phyloP scores from a whole-genome alignment of 129 eudicot species.

The Pseudognaphalium luteoalbum region DNA sequence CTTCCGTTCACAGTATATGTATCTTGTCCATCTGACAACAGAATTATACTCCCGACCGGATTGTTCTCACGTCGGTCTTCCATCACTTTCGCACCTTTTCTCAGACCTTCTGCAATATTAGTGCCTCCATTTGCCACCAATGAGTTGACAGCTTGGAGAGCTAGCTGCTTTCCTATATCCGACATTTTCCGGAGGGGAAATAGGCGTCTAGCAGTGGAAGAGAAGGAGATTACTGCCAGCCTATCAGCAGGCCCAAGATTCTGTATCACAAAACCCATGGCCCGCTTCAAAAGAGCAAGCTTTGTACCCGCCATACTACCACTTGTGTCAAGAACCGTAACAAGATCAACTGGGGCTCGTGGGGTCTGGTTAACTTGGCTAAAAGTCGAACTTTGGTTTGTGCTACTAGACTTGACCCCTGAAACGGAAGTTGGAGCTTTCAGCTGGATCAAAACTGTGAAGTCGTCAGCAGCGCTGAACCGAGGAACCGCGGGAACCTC shows the following conservation, averaged over 20 bases:
- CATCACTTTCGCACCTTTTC: conserved; percentile 73
- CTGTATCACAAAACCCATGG: conserved; percentile 89
- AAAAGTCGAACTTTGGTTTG: conserved; percentile 33
- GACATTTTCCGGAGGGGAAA: conserved; percentile 81
- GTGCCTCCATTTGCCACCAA: conserved; percentile 83
- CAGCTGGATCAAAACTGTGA: conserved; percentile 61
- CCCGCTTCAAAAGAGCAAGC: conserved; percentile 79
- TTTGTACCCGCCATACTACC: conserved; percentile 98
- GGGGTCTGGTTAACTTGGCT: conserved; percentile 51
- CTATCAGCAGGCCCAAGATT: conserved; percentile 84
- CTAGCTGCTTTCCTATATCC: conserved; percentile 65
- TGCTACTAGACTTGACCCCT: conserved; percentile 37
- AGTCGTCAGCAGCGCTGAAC: conserved; percentile 38
- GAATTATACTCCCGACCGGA: conserved; percentile 81
- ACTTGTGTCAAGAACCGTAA: conserved; percentile 87
- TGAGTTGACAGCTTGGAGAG: conserved; percentile 75
- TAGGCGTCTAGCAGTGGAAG: conserved; percentile 84
- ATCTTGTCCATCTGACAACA: conserved; percentile 89
- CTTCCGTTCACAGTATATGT: conserved; percentile 54
- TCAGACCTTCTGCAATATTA: conserved; percentile 85
- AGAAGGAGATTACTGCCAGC: conserved; percentile 79
- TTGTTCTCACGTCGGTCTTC: conserved; percentile 84
- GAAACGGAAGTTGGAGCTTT: conserved; percentile 65
- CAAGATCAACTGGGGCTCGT: conserved; percentile 91
- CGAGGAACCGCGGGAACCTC: conserved; percentile 64